Evolutionary conservation across 2,329 filamentous ascomycete genomes (phyloP).

Genomic region (Aspergillus clavatus): DNA sequence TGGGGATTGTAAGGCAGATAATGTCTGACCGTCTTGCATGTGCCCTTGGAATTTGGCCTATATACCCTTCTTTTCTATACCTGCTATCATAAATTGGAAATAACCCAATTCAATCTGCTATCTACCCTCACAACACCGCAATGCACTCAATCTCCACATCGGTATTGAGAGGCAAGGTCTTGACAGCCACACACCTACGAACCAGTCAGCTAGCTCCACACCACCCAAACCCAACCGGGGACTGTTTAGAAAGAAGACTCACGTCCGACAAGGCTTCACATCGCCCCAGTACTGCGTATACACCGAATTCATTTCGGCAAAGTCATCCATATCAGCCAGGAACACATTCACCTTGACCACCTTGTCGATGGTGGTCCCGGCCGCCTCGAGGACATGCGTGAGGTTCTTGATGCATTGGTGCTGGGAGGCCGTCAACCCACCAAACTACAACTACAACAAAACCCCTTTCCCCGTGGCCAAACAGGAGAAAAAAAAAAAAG

Average conservation of each 20-base stretch:
- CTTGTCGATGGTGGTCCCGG: conserved; percentile 55
- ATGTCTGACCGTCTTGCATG: no score
- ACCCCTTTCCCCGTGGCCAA: no score
- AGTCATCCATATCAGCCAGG: conserved; percentile 61
- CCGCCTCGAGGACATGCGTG: conserved; percentile 54
- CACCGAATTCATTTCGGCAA: conserved; percentile 73
- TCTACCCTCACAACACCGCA: conserved; percentile 63
- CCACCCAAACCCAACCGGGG: background rate
- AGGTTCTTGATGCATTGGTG: conserved; percentile 58
- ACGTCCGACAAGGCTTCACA: conserved; percentile 54
- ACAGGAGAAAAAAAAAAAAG: no score
- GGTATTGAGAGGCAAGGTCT: conserved; percentile 79
- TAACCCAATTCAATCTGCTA: no score
- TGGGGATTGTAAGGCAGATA: no score
- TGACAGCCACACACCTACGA: conserved; percentile 70
- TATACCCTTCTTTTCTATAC: no score
- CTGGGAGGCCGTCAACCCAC: no score
- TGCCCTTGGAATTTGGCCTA: no score
- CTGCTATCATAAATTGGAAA: no score
- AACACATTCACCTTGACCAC: conserved; percentile 66
- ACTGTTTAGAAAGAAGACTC: conserved; percentile 14
- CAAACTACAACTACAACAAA: no score
- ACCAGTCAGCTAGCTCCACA: background rate
- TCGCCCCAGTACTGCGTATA: conserved; percentile 68
- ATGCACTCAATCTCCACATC: conserved; percentile 89